Percentiles rank a stretch among this genome's conserved stretches.
Evolutionary conservation across 1,284 basidiomycete species (phyloP).

Genomic region (Mixia osmundae): DNA sequence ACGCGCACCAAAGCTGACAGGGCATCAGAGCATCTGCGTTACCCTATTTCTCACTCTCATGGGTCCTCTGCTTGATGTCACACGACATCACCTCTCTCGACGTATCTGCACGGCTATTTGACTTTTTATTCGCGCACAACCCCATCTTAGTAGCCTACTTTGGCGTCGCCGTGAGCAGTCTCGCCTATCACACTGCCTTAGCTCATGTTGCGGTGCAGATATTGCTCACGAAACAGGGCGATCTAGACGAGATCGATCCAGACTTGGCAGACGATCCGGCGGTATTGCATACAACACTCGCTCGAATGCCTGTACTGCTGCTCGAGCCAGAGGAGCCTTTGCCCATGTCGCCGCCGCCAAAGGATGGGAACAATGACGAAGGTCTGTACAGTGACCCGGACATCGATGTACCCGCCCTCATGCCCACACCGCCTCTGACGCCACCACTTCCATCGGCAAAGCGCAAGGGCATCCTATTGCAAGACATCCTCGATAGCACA

Average conservation of each 20-base stretch:
- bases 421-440: neutral
- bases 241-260: conserved; percentile 8
- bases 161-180: conserved; percentile 14
- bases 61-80: conserved; percentile 19
- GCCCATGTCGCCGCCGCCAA: neutral
- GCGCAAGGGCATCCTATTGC: conserved; percentile 6
- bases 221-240: conserved; percentile 13
- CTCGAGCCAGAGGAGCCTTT: neutral
- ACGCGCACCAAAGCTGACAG: neutral
- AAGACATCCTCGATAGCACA: conserved; percentile 11
- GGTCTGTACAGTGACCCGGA: conserved; percentile 2
- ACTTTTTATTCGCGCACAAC: conserved; percentile 18
- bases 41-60: conserved; percentile 19
- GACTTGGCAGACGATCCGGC: conserved; percentile 14
- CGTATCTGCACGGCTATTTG: conserved; percentile 16
- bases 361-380: neutral
- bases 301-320: conserved; percentile 11
- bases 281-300: conserved; percentile 14
- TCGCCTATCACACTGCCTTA: neutral
- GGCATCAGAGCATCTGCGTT: conserved; percentile 12
- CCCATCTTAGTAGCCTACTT: conserved; percentile 19
- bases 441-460: neutral
- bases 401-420: conserved; percentile 2
- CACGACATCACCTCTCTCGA: conserved; percentile 17
- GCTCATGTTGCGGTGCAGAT: conserved; percentile 7